Evolutionary conservation across 2,329 filamentous ascomycete genomes (phyloP).

Genomic region (Coniella lustricola): DNA sequence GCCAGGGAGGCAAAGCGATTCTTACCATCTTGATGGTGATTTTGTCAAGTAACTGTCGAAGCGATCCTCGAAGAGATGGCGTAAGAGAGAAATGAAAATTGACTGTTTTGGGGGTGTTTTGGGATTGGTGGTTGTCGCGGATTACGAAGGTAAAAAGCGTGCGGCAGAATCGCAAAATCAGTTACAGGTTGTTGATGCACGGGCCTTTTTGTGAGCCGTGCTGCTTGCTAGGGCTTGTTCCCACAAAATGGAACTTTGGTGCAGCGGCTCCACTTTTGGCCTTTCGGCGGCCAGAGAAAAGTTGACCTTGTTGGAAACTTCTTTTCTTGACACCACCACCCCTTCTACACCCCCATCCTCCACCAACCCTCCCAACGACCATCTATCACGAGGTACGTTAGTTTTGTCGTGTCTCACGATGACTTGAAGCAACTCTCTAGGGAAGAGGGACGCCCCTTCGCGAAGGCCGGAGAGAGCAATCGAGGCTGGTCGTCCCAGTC

Average conservation of each 20-base stretch:
- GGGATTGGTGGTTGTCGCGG: conserved; percentile 17
- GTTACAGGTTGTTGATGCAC: not conserved
- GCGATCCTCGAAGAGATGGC: conserved; percentile 60
- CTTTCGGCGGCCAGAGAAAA: conserved; percentile 19
- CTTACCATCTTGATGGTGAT: conserved; percentile 54
- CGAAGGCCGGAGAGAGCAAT: conserved; percentile 58
- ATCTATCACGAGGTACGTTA: conserved; percentile 25
- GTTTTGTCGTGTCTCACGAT: conserved; percentile 15
- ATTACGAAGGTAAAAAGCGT: conserved; percentile 15
- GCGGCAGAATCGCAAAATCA: conserved; percentile 5
- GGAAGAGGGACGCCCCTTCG: conserved; percentile 22
- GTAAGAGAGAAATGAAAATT: conserved; percentile 18
- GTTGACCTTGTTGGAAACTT: not conserved
- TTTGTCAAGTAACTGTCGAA: conserved; percentile 47
- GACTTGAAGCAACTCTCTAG: conserved; percentile 22
- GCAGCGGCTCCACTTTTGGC: conserved; percentile 19
- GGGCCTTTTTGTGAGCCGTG: not conserved
- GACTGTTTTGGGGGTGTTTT: conserved; percentile 18
- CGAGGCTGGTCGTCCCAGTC: conserved; percentile 28
- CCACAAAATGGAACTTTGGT: conserved; percentile 13
- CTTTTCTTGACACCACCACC: conserved; percentile 1
- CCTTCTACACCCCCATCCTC: conserved; percentile 1
- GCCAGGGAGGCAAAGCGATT: not conserved
- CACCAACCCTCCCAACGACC: conserved; percentile 17
- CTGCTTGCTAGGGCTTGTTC: conserved; percentile 9